A percentile compares a stretch with the other conserved stretches of the same genome.
Conservation (phyloP, 2,329 filamentous ascomycete species). For the Trichoderma gracile region DNA sequence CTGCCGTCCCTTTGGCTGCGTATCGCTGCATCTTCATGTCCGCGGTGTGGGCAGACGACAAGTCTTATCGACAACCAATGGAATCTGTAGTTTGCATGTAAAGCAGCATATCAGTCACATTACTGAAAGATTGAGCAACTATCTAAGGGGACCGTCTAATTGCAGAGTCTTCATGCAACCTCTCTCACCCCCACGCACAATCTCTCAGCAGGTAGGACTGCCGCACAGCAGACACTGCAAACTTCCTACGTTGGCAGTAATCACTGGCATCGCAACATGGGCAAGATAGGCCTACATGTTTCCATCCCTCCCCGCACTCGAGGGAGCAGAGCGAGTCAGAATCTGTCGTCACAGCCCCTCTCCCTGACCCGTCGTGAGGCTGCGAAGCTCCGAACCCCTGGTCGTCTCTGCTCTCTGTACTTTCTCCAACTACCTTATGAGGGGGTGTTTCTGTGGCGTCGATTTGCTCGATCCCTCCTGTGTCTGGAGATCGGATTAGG, state of each 20-base stretch:
- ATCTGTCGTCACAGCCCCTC: not conserved
- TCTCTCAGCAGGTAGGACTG: no score
- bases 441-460: not conserved
- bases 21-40: not conserved
- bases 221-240: not conserved
- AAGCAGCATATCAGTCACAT: not conserved
- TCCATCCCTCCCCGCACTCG: not conserved
- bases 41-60: not conserved
- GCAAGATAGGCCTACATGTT: not conserved
- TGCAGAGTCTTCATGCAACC: no score
- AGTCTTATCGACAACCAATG: not conserved
- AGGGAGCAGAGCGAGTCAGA: not conserved
- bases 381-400: not conserved
- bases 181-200: not conserved
- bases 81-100: not conserved
- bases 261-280: not conserved
- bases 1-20: not conserved
- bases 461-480: not conserved
- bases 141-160: no score
- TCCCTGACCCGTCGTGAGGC: no score
- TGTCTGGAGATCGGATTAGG: not conserved
- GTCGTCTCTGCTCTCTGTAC: not conserved
- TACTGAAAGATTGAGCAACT: no score
- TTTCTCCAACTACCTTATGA: not conserved
- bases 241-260: not conserved